Conservation (phyloP, 257 asterid species). For the Paulownia fortunei region DNA sequence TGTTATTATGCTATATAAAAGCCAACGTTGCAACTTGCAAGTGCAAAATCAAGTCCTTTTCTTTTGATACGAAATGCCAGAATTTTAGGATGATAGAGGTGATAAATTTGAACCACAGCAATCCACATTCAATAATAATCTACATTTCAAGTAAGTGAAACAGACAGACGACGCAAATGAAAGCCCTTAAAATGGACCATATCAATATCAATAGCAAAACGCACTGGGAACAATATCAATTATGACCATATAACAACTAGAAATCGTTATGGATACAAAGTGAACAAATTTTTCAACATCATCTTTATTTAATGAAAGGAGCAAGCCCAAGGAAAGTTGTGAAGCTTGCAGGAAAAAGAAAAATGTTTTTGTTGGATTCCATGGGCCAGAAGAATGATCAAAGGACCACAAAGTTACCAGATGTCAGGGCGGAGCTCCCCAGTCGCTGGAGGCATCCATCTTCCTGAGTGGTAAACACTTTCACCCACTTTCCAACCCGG, state of each 20-base stretch:
- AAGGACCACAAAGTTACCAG: constrained; percentile 54
- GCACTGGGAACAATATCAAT: not conserved
- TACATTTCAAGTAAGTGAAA: not conserved
- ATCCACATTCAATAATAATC: not conserved
- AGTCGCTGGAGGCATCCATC: constrained; percentile 97
- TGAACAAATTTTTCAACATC: constrained; percentile 41
- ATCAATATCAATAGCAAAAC: not conserved
- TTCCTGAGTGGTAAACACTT: constrained; percentile 90
- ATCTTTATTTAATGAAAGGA: constrained; percentile 41
- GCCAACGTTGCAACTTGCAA: too few species aligned
- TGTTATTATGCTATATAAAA: too few species aligned
- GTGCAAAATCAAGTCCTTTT: not conserved
- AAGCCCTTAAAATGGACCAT: constrained; percentile 13
- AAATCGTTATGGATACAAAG: constrained; percentile 15
- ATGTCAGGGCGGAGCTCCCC: constrained; percentile 95
- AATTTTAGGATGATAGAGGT: not conserved
- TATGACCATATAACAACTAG: constrained; percentile 9
- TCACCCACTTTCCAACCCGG: constrained; percentile 99
- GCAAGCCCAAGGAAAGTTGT: constrained; percentile 30
- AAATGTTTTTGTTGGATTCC: not conserved
- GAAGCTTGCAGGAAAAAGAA: constrained; percentile 26
- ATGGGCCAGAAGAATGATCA: not conserved
- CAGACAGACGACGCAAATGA: not conserved
- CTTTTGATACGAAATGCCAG: too few species aligned
- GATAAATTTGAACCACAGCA: not conserved